Base-by-base conservation (phyloP, 306 rosid species). In the Betula pendula region DNA sequence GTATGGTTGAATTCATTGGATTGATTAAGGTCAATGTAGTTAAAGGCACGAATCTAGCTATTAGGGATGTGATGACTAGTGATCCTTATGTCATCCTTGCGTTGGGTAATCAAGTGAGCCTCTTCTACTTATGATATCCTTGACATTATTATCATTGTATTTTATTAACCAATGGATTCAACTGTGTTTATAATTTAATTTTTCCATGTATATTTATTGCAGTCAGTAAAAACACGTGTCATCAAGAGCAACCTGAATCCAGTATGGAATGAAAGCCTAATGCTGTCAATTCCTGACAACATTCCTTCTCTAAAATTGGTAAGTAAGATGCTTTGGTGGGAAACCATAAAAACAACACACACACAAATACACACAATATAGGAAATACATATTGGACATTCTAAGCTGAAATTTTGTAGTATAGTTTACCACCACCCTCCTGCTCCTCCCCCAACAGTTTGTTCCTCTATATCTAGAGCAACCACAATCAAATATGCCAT, bases 1-100 rank as follows among this genome's bases (percentile, higher is more conserved):
- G 97, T 79, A 95, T 90, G 98, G 88, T 95, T 71, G 97, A 95
- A 89, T 95, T 95, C 79, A 90, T 95, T 68, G 97, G 98, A 77
- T 80, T 95, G 81, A 82, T 95, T 48, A 95, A 92, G 92, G 97
- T 95, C 84, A 92, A 92, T 50, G 96, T 95, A 27, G 92, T 90
- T 9, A 90, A 76, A 87, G 97, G 98, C 82, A 95, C 91, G 72
- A 89, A 92, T 81, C 81, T 95, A 77, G 98, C 90, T 0, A 59
- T 95, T 31, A 87, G 98, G 65, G 98, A 95, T 73, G 86, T 95
- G 53, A 75, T 90, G 87, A 88, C 92, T 19, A 95, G 98, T 29
- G 98, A 95, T 71, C 98, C 98, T 40, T 95, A 92, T 77, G 98
- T 95, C 77, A 90, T 89, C 84, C 91, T 95, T 74, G 81, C 95